Percentiles rank a stretch among this genome's conserved stretches.
These are phyloP conservation scores for Fraxinus floribunda DNA, from an alignment of 305 asterid genomes.

Conservation along the genomic window DNA sequence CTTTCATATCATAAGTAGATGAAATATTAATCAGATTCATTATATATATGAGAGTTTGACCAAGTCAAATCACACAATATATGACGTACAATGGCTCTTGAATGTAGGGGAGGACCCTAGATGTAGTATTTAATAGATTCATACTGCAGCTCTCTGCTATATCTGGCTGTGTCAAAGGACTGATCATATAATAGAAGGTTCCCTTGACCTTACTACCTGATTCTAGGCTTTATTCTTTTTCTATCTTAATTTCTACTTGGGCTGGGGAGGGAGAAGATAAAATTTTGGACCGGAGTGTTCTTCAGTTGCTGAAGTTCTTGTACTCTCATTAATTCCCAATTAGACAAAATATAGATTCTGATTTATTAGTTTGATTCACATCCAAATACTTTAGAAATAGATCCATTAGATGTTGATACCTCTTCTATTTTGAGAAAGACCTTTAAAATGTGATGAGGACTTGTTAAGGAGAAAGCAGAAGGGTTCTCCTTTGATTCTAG, in stretches of 20 bases:
- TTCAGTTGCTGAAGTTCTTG: neutral
- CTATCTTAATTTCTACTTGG: neutral
- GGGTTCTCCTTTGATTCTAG: neutral
- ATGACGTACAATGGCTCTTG: neutral
- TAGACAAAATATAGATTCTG: neutral
- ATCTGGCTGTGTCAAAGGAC: neutral
- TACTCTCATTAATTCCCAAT: neutral
- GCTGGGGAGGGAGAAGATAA: neutral
- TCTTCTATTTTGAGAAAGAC: neutral
- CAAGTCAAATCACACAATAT: neutral
- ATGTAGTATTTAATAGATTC: neutral
- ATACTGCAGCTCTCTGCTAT: neutral
- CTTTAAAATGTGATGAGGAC: neutral
- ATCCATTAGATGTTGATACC: neutral
- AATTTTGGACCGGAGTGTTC: neutral
- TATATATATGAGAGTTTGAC: neutral
- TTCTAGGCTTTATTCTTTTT: neutral
- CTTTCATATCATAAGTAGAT: neutral
- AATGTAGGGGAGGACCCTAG: neutral
- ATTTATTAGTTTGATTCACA: neutral
- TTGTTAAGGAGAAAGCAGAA: neutral
- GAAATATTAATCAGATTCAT: neutral
- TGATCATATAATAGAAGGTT: neutral
- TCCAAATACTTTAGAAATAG: neutral
- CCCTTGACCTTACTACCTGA: neutral